Conservation (phyloP, 345 rosid genomes). For the Populus davidiana region DNA sequence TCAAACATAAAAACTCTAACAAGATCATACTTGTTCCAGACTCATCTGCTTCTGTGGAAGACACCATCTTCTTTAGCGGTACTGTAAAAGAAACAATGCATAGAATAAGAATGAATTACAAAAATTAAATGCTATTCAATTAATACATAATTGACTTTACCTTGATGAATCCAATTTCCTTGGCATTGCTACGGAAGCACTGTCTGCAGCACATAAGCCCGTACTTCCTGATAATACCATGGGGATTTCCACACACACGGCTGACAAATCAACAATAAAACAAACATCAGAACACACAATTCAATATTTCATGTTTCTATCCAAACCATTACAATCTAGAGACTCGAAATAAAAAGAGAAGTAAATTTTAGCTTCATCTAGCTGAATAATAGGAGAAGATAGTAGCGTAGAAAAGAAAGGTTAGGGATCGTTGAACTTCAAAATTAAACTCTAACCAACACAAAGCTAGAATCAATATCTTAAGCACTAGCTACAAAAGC, state of each 20-base stretch:
- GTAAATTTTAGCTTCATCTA: not conserved
- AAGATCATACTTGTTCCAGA: not conserved
- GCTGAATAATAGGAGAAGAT: no score
- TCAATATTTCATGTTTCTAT: not conserved
- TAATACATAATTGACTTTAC: not conserved
- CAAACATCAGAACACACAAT: not conserved
- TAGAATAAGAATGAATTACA: not conserved
- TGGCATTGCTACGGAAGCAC: constrained; percentile 41
- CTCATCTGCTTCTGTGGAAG: not conserved
- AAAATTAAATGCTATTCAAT: not conserved
- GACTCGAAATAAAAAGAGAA: not conserved
- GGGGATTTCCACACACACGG: constrained; percentile 38
- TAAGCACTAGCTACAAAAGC: not conserved
- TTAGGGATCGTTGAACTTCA: not conserved
- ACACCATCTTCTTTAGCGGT: constrained; percentile 17
- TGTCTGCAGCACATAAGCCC: constrained; percentile 42
- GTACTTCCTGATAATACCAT: constrained; percentile 35
- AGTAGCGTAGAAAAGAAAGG: no score
- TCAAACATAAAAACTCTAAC: not conserved
- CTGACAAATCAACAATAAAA: constrained; percentile 4
- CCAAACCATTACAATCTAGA: no score
- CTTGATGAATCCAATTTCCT: constrained; percentile 39
- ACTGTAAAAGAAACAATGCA: constrained; percentile 5
- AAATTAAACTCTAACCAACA: not conserved
- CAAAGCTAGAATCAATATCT: not conserved